Evolutionary conservation across 176 grass and related monocot genomes (phyloP), one percentile per base, ranked within the genome.

Genomic region (Aegilops umbellulata): DNA sequence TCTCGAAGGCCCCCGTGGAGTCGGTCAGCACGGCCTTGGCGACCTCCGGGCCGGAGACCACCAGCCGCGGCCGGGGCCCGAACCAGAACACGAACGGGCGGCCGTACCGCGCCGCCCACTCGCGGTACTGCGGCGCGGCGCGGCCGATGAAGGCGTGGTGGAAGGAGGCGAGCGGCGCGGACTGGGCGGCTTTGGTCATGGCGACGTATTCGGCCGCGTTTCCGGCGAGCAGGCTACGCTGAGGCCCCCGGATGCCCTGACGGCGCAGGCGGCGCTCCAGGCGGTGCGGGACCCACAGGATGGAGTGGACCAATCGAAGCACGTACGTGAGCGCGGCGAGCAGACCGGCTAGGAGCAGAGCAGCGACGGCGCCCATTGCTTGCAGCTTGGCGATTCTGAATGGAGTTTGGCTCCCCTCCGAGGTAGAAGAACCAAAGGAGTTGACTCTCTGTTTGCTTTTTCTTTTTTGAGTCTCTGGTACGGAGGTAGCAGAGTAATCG

Each of bases 11-110:
- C 60, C 90, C 84, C 35, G 78, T 92, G 32, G 90, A 19, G 77
- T 97, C 92, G 12, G 67, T 85, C 60, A 97, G 83, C 11, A 86
- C 88, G 34, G 75, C 36, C 90, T 80, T 88, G n/a, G 78, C 90
- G 32, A 90, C 63, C 51, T 88, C 78, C 7, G 90, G 95, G 22
- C 89, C 92, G 51, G 68, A 85, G 74, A 97, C 35, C 29, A 91
- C 82, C 27, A 97, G 73, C 78, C 90, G 82, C 34, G 95, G 90
- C 14, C 32, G 51, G 27, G 79, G 85, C 5, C 88, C 95, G 8
- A 97, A 79, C 95, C 95, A 97, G 82, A 76, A 97, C 34, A 90
- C 78, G 69, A 94, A 97, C 10, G 90, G 84, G 8, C 79, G 75
- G 10, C 92, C 92, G 82, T 90, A 93, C 29, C 42, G 82, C 24